These are phyloP conservation scores for Nemania serpens DNA, from an alignment of 2,329 filamentous ascomycete species.

Conservation along the genomic window DNA sequence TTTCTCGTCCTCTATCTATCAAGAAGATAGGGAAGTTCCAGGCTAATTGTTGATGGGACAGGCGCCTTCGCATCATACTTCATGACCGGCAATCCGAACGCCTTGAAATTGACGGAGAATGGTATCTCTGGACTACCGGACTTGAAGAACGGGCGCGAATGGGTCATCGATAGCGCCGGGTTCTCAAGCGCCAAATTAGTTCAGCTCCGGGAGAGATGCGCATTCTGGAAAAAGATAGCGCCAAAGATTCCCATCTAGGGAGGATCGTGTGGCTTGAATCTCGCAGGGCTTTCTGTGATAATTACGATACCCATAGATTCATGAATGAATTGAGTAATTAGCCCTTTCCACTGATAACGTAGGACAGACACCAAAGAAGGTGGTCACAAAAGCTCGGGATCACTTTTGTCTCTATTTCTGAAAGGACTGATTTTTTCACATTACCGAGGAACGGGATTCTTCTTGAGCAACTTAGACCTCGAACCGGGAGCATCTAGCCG, in stretches of 20 bases:
- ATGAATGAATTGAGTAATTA: not conserved
- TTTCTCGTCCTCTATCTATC: not conserved
- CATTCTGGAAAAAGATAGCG: slow-evolving; percentile 57
- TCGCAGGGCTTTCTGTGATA: no score
- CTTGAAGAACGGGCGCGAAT: slow-evolving; percentile 51
- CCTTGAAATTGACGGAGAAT: slow-evolving; percentile 56
- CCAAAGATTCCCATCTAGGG: slow-evolving; percentile 51
- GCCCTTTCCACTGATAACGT: no score
- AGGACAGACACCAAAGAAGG: no score
- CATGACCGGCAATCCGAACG: slow-evolving; percentile 62
- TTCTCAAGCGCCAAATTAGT: slow-evolving; percentile 47
- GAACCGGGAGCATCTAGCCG: no score
- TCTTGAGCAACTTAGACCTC: no score
- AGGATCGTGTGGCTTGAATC: not conserved
- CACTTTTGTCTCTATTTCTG: no score
- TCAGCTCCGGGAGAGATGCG: slow-evolving; percentile 53
- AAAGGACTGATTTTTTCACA: no score
- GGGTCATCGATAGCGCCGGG: slow-evolving; percentile 53
- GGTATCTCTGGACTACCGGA: slow-evolving; percentile 51
- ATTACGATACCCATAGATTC: not conserved
- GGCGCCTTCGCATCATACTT: slow-evolving; percentile 66
- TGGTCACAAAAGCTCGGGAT: no score
- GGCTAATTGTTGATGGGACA: slow-evolving; percentile 30
- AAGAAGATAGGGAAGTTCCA: not conserved
- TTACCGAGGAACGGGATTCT: no score